phyloP scores from a whole-genome alignment of 495 filamentous ascomycete genomes.

The Penicillium antarcticum region DNA sequence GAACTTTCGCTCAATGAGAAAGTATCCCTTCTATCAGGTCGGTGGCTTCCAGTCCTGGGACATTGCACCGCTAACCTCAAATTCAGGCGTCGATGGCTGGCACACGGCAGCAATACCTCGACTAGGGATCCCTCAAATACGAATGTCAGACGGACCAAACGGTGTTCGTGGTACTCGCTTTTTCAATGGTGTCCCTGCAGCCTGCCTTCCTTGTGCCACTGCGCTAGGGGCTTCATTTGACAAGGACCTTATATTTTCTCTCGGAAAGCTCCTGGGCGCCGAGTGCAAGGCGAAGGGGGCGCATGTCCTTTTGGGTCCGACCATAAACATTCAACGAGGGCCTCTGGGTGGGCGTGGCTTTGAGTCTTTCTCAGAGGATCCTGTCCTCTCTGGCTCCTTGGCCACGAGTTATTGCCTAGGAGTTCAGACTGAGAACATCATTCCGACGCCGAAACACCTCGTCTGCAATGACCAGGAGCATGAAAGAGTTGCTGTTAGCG shows the following conservation, averaged over 20 bases:
- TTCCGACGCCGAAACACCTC: constrained; percentile 69
- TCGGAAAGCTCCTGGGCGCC: constrained; percentile 55
- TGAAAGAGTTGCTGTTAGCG: constrained; percentile 56
- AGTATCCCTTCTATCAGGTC: constrained; percentile 6
- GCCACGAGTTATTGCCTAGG: constrained; percentile 61
- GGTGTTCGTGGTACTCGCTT: constrained; percentile 63
- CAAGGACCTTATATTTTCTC: constrained; percentile 46
- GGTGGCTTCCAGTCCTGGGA: neutral
- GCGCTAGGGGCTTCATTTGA: constrained; percentile 66
- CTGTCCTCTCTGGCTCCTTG: constrained; percentile 59
- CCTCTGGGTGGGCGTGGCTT: constrained; percentile 71
- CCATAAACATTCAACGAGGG: constrained; percentile 67
- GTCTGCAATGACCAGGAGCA: constrained; percentile 70
- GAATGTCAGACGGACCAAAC: constrained; percentile 67
- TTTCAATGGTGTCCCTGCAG: constrained; percentile 58
- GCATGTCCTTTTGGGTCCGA: constrained; percentile 66
- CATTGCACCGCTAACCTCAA: too few relatives aligned
- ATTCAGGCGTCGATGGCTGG: constrained; percentile 63
- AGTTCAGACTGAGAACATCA: constrained; percentile 60
- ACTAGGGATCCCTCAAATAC: constrained; percentile 61
- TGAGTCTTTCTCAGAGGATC: constrained; percentile 72
- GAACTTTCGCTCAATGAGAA: constrained; percentile 5
- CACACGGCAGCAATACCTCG: constrained; percentile 61
- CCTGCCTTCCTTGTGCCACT: constrained; percentile 61
- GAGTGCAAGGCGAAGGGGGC: constrained; percentile 62